These are phyloP conservation scores for Backusella australiensis DNA, from an alignment of 192 early-diverging fungal genomes.

Conservation along the genomic window DNA sequence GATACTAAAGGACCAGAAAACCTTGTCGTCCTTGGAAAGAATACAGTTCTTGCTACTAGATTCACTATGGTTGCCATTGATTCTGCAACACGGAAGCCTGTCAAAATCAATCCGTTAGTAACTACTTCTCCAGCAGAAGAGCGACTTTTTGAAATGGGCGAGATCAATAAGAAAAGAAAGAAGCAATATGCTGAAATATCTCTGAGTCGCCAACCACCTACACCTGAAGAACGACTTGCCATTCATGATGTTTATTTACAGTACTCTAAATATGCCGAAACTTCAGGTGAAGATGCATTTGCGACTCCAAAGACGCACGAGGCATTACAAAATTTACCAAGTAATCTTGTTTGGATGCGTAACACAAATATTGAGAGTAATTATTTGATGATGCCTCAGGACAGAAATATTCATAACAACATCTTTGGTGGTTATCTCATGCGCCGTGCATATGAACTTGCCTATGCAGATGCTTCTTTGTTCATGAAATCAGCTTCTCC, in stretches of 20 bases:
- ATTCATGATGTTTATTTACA: conserved; percentile 81
- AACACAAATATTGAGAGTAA: conserved; percentile 71
- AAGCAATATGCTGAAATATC: conserved; percentile 36
- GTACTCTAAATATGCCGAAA: conserved; percentile 53
- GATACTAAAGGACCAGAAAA: not conserved
- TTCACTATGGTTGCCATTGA: conserved; percentile 91
- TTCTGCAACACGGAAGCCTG: conserved; percentile 64
- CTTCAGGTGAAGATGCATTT: conserved; percentile 19
- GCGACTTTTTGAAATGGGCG: conserved; percentile 65
- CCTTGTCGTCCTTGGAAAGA: not conserved
- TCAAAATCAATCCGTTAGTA: conserved; percentile 68
- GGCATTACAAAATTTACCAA: conserved; percentile 22
- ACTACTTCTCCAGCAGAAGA: conserved; percentile 73
- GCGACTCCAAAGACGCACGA: not conserved
- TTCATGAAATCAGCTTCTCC: conserved; percentile 57
- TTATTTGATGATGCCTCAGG: conserved; percentile 62
- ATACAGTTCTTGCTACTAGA: conserved; percentile 73
- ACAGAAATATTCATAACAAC: conserved; percentile 80
- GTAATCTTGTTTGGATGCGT: conserved; percentile 66
- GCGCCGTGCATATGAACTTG: conserved; percentile 83
- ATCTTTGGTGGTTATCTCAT: conserved; percentile 75
- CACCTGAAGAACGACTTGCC: conserved; percentile 68
- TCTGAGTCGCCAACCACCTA: conserved; percentile 69
- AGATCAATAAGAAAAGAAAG: conserved; percentile 61
- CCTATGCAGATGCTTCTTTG: conserved; percentile 71